Percentiles rank a stretch among this genome's conserved stretches.
phyloP scores from a whole-genome alignment of 1,284 basidiomycete species.

The Sanghuangporus weigelae region DNA sequence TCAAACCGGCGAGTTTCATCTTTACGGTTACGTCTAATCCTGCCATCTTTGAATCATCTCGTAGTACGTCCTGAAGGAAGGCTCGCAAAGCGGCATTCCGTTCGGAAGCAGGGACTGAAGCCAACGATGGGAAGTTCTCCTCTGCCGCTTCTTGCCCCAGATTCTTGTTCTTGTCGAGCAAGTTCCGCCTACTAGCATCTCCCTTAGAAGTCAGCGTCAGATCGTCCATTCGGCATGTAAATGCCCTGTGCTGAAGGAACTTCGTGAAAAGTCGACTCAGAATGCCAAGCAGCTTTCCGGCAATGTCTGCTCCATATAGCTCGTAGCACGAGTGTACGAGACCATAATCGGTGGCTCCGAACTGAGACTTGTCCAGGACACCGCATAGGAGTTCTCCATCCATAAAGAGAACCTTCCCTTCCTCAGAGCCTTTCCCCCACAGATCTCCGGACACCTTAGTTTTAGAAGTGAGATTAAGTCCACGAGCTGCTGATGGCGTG shows the following conservation, averaged over 20 bases:
- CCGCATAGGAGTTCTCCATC: conserved; percentile 92
- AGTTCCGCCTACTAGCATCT: conserved; percentile 63
- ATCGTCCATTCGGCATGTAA: conserved; percentile 99
- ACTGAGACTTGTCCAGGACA: conserved; percentile 96
- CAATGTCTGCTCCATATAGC: conserved; percentile 88
- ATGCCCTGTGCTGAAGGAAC: conserved; percentile 94
- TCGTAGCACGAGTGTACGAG: conserved; percentile 99
- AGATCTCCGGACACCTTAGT: conserved; percentile 83
- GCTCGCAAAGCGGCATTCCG: conserved; percentile 46
- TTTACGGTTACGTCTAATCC: conserved; percentile 93
- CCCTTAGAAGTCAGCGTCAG: conserved; percentile 84
- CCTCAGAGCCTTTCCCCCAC: conserved; percentile 77
- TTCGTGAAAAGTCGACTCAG: conserved; percentile 95
- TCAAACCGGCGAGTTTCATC: conserved; percentile 77
- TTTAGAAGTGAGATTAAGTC: conserved; percentile 83
- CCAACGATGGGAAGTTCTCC: conserved; percentile 80
- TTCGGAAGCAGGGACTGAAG: conserved; percentile 43
- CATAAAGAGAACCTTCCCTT: conserved; percentile 87
- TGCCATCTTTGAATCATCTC: conserved; percentile 97
- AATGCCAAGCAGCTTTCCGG: conserved; percentile 90
- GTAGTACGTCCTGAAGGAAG: conserved; percentile 90
- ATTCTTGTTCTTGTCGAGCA: conserved; percentile 66
- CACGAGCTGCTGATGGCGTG: conserved; percentile 76
- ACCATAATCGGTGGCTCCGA: conserved; percentile 95
- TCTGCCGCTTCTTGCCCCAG: conserved; percentile 87